Evolutionary conservation across 1,284 basidiomycete genomes (phyloP), one percentile per base, ranked within the genome.

Genomic region (Cryptococcus neoformans): DNA sequence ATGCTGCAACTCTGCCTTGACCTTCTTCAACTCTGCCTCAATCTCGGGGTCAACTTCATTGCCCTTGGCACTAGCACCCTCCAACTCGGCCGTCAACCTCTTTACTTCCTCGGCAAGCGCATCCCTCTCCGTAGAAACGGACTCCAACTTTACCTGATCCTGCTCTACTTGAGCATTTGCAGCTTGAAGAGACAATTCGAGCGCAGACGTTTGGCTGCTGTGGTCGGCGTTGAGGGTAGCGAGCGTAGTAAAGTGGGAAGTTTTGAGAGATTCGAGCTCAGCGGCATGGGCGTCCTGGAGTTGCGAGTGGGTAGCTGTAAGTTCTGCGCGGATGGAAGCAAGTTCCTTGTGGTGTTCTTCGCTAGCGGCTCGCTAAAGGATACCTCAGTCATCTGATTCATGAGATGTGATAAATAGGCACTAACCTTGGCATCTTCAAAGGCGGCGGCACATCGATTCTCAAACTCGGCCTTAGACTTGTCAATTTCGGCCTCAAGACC

Each of bases 241-340:
- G 4, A 71, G 46, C 2, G 52, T 49, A 10, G 58, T 55, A 3
- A 62, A 60, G 44, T 72, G 68, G 6, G 56, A 46, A n/a, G 63
- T 57, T n/a, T 57, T 53, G 9, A 68, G 51, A 2, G 62, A 52
- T 44, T 67, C 62, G 37, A 71, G 49, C 55, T 68, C 68, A 8
- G 64, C 58, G 14, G 53, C 39, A 47, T 69, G 68, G 2, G 64
- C 59, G 28, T 56, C 54, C 2, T 53, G 41, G 9, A 64, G 54
- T 40, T 64, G 59, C 1, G 56, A 44, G 37, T 60, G 63, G n/a
- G 64, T 63, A 10, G 50, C 44, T 7, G 55, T 49, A 34, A 70
- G 57, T 2, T 64, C 62, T 6, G 44, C 14, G 9, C 65, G 59
- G 44, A 69, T 53, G 4, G 55, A 57, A 14, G 61, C 58, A 38